Evolutionary conservation across 164 flowering plant genomes (phyloP), one percentile per base, ranked within the genome.

Genomic region (Tetracentron sinense): DNA sequence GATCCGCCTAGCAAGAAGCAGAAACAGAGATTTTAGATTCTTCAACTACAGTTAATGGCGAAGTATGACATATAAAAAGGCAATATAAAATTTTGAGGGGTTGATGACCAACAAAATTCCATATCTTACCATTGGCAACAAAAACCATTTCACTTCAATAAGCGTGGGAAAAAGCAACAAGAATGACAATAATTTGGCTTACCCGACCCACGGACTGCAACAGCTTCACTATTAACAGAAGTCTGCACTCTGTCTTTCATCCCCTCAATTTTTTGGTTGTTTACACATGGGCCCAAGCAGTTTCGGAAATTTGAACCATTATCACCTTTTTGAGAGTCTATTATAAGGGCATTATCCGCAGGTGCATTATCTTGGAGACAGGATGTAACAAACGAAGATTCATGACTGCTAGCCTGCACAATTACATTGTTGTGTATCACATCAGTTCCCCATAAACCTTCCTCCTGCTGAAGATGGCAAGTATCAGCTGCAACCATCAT

Each of bases 221-320:
- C 44, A 56, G 17, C 8, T 51, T 47, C 75, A 63, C 63, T 72
- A 60, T 54, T 67, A 55, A 31, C 49, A 71, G 58, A 56, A 21
- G 62, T 25, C 21, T 65, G 74, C 26, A 65, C 27, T 23, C 54
- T 66, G n/a, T 25, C 44, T n/a, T 20, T 56, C 48, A 50, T 25
- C n/a, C 21, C 35, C 33, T 7, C 33, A 7, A 42, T 29, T 28
- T 28, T 56, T 42, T 68, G 31, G 52, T 35, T 35, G n/a, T 26
- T 22, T 22, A 28, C 56, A 35, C 42, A 59, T 16, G 6, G 21
- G 46, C 20, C 49, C 30, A 25, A 56, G 56, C 55, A n/a, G 30
- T 56, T 42, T 15, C 33, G 66, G 56, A 33, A 35, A 50, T 55
- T 65, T 35, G 58, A 31, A 56, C 54, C 52, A 33, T 63, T 42